Evolutionary conservation across 345 rosid genomes (phyloP), one percentile per base, ranked within the genome.

Genomic region (Populus tremula): DNA sequence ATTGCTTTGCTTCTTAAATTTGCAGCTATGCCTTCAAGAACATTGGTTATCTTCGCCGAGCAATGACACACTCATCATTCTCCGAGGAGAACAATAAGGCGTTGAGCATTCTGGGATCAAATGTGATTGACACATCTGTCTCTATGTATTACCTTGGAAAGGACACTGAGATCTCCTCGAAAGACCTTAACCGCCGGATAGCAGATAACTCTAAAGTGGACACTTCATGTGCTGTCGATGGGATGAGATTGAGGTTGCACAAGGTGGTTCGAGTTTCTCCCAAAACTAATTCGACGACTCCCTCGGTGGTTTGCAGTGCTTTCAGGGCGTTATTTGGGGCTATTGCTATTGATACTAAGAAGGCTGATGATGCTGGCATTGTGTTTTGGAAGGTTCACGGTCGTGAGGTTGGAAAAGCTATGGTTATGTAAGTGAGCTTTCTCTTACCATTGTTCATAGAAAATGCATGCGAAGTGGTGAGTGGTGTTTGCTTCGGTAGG

Each of bases 311-410:
- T 71, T 90, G 97, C 61, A 82, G 69, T 71, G 92, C 91, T 54
- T 88, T 88, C 71, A 82, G 94, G 54, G 93, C 93, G 6, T 77
- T 91, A n/a, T 85, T 91, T 83, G 93, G 92, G 76, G 97, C 97
- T 78, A 79, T 91, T 81, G 91, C 92, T 72, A 35, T 80, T 68
- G 94, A 92, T 75, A 36, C 88, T 43, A 83, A 77, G 69, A 79
- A 39, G 36, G 74, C 76, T 69, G 94, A 91, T 84, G 84, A 77
- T 61, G 90, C 93, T 12, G 86, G 85, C 5, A 74, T 61, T 78
- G 69, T 80, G 62, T 92, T 92, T 84, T 82, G 86, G 92, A 79
- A 49, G 10, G 83, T 92, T 47, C 93, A 91, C 69, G 75, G 81
- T 39, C 84, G 70, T 77, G 13, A 71, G 70, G 45, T 14, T 75